phyloP scores from a whole-genome alignment of 768 basidiomycete species.

The Rhodotorula toruloides region DNA sequence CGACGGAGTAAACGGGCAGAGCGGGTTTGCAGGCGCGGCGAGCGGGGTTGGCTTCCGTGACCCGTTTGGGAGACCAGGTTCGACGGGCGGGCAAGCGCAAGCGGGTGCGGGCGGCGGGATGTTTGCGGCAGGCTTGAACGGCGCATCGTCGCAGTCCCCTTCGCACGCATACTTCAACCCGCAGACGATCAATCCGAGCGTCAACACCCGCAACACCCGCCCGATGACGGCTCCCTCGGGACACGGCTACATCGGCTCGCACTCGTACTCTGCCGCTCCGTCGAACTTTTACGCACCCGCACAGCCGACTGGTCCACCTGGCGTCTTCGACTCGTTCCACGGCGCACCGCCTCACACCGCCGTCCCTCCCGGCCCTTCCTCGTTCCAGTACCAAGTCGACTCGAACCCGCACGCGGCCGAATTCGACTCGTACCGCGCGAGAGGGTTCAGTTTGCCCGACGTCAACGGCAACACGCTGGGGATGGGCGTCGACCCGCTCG shows the following conservation, averaged over 20 bases:
- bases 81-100: background rate
- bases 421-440: background rate
- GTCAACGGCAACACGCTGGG: background rate
- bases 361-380: background rate
- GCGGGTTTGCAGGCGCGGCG: background rate
- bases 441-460: conserved; percentile 20
- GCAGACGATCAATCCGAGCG: conserved; percentile 14
- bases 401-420: background rate
- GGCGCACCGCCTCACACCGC: background rate
- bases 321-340: conserved; percentile 3
- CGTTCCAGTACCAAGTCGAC: conserved; percentile 26
- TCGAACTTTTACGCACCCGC: conserved; percentile 29
- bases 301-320: background rate
- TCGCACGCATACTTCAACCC: conserved; percentile 25
- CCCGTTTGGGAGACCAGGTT: conserved; percentile 3
- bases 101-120: too few relatives aligned
- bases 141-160: background rate
- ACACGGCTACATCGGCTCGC: conserved; percentile 8
- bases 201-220: conserved; percentile 36
- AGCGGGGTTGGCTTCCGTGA: background rate
- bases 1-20: too few relatives aligned
- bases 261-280: conserved; percentile 9
- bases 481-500: background rate
- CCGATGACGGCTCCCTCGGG: conserved; percentile 38
- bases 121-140: too few relatives aligned